These are phyloP conservation scores for Pueraria montana DNA, from an alignment of 306 rosid genomes.

Conservation along the genomic window DNA sequence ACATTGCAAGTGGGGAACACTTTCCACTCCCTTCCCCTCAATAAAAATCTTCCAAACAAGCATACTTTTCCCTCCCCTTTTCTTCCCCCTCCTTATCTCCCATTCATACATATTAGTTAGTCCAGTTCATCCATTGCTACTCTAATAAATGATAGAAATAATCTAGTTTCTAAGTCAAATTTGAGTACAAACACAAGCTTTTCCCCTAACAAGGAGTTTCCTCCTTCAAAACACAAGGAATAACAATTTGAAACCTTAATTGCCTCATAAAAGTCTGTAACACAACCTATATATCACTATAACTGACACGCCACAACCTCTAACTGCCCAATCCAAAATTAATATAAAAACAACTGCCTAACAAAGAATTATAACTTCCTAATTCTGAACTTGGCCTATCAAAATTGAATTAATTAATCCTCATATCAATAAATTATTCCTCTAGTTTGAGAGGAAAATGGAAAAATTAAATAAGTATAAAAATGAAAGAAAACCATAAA, in stretches of 20 bases:
- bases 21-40: constrained; percentile 12
- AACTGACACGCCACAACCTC: neutral
- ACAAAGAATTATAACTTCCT: neutral
- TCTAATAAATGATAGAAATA: neutral
- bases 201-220: neutral
- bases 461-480: neutral
- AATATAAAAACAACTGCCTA: neutral
- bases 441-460: neutral
- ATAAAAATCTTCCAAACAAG: neutral
- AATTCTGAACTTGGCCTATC: neutral
- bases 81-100: neutral
- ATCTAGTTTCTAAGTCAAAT: neutral
- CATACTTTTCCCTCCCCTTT: neutral
- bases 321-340: neutral
- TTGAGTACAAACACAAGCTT: neutral
- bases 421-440: neutral
- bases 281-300: neutral
- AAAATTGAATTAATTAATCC: neutral
- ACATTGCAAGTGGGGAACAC: neutral
- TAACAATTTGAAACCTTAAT: neutral
- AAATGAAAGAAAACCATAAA: neutral
- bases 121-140: neutral
- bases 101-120: neutral
- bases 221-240: neutral
- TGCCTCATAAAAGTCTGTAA: neutral